Evolutionary conservation across 2,329 filamentous ascomycete species (phyloP).

Genomic region (Botrytis porri): DNA sequence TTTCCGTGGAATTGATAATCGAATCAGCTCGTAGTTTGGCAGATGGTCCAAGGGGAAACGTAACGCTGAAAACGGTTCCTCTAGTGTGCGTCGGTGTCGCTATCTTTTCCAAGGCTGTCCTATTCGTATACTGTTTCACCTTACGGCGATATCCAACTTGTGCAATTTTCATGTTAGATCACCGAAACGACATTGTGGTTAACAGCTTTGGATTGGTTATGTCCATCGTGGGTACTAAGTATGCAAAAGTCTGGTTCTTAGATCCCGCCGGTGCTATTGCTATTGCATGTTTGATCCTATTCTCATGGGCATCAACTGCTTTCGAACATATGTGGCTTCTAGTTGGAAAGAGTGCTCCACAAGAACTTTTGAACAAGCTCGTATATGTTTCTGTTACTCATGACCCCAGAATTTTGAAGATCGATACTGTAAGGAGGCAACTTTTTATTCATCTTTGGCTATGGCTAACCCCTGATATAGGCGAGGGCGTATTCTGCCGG

Average conservation of each 20-base stretch:
- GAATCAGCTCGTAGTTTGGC: conserved; percentile 74
- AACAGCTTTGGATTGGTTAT: conserved; percentile 92
- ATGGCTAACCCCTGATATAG: conserved; percentile 2
- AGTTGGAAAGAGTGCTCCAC: conserved; percentile 83
- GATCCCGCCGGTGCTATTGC: conserved; percentile 89
- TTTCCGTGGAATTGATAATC: conserved; percentile 88
- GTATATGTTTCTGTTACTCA: conserved; percentile 97
- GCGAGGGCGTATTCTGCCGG: conserved; percentile 18
- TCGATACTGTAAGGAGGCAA: conserved; percentile 62
- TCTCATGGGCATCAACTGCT: conserved; percentile 80
- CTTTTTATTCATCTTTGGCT: background rate
- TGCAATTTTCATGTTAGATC: conserved; percentile 91
- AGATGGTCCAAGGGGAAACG: conserved; percentile 44
- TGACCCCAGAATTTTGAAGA: conserved; percentile 73
- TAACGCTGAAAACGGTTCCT: conserved; percentile 66
- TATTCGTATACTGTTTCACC: conserved; percentile 92
- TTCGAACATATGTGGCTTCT: conserved; percentile 87
- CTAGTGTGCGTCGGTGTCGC: conserved; percentile 75
- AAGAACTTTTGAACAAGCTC: conserved; percentile 85
- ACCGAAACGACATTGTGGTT: conserved; percentile 95
- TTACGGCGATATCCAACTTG: conserved; percentile 88
- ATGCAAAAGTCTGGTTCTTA: conserved; percentile 76
- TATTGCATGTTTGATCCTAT: conserved; percentile 73
- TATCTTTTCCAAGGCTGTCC: conserved; percentile 75
- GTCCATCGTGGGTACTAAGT: conserved; percentile 83